Evolutionary conservation across 305 asterid species (phyloP).

Genomic region (Fraxinus sp.): DNA sequence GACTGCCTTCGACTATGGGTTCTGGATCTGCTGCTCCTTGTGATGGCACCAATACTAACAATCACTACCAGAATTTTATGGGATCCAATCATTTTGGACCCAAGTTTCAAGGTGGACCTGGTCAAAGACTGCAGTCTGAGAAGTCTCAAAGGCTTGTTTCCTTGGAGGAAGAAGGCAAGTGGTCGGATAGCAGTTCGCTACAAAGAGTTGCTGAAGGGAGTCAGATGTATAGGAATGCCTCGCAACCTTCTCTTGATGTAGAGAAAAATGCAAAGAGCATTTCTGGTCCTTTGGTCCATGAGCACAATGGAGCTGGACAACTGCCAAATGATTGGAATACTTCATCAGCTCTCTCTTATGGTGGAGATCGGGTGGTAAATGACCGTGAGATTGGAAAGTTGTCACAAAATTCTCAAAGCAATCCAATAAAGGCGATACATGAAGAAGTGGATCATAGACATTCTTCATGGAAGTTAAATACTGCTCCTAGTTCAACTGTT

Average conservation of each 20-base stretch:
- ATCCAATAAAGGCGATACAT: not conserved
- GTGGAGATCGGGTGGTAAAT: constrained; percentile 5
- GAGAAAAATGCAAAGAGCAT: constrained; percentile 38
- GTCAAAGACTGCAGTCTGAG: constrained; percentile 38
- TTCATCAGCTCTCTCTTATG: constrained; percentile 1
- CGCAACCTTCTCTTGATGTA: constrained; percentile 39
- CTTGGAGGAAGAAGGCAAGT: constrained; percentile 43
- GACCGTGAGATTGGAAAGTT: not conserved
- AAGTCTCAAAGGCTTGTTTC: constrained; percentile 50
- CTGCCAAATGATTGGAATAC: constrained; percentile 50
- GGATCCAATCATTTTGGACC: constrained; percentile 44
- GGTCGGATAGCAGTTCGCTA: constrained; percentile 33
- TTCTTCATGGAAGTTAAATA: not conserved
- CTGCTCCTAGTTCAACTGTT: not conserved
- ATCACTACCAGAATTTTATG: constrained; percentile 21
- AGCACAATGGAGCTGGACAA: constrained; percentile 37
- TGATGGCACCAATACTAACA: constrained; percentile 31
- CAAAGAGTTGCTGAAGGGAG: constrained; percentile 44
- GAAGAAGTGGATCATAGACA: not conserved
- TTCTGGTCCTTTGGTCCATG: constrained; percentile 39
- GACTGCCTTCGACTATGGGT: constrained; percentile 35
- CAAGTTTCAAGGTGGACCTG: constrained; percentile 43
- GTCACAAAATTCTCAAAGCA: constrained; percentile 1
- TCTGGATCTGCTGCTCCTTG: constrained; percentile 39
- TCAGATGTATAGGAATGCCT: constrained; percentile 40